A percentile compares a stretch with the other conserved stretches of the same genome.
Evolutionary conservation across 164 flowering plant genomes (phyloP).

Genomic region (Litsea cubeba): DNA sequence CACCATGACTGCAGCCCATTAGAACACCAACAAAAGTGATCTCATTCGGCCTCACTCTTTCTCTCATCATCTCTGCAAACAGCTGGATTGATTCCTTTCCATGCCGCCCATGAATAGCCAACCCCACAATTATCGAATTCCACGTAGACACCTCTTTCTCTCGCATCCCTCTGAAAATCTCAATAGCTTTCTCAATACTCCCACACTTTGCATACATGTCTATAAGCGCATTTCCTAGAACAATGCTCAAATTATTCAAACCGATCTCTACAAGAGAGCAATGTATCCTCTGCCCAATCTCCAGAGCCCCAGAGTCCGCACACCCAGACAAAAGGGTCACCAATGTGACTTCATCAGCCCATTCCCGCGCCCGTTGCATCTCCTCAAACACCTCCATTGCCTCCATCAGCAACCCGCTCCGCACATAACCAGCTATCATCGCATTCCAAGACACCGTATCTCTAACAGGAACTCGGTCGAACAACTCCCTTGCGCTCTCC

Average conservation of each 20-base stretch:
- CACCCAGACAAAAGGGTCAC: constrained; percentile 56
- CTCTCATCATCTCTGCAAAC: constrained; percentile 40
- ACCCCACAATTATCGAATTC: constrained; percentile 52
- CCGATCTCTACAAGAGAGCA: constrained; percentile 27
- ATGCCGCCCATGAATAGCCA: constrained; percentile 68
- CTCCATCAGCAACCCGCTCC: constrained; percentile 24
- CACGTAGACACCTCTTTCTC: constrained; percentile 53
- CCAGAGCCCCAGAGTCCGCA: constrained; percentile 53
- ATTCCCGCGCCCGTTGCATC: constrained; percentile 45
- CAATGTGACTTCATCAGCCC: constrained; percentile 64
- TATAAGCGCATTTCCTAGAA: constrained; percentile 56
- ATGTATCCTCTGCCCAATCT: constrained; percentile 51
- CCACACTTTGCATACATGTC: constrained; percentile 80
- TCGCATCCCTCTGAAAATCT: constrained; percentile 45
- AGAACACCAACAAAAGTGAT: constrained; percentile 63
- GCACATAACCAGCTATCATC: constrained; percentile 59
- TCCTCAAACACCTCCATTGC: constrained; percentile 64
- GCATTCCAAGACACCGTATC: constrained; percentile 72
- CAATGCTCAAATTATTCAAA: constrained; percentile 20
- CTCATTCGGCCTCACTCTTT: constrained; percentile 43
- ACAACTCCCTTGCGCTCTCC: constrained; percentile 51
- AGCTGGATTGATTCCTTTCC: constrained; percentile 35
- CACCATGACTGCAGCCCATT: constrained; percentile 63
- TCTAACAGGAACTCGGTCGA: constrained; percentile 37
- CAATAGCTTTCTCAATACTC: constrained; percentile 41